Evolutionary conservation across 495 filamentous ascomycete species (phyloP).

Genomic region (Massariosphaeria phaeospora): DNA sequence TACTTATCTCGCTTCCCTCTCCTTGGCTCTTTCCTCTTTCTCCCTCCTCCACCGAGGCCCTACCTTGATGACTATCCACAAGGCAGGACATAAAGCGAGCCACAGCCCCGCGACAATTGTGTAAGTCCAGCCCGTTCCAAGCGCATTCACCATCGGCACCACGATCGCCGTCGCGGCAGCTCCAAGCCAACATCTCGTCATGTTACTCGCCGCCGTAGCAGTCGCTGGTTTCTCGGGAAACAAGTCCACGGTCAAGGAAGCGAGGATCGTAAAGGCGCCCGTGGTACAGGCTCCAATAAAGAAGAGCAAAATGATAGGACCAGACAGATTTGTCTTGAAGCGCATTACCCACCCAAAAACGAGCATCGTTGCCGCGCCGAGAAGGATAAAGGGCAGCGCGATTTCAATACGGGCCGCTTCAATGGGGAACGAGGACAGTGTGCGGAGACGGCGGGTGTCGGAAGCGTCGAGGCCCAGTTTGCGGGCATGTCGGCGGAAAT

Average conservation of each 20-base stretch:
- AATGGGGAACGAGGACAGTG: constrained; percentile 48
- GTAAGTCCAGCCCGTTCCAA: constrained; percentile 66
- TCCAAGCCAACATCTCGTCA: constrained; percentile 62
- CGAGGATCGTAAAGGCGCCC: constrained; percentile 49
- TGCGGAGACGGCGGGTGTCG: constrained; percentile 42
- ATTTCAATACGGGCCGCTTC: constrained; percentile 46
- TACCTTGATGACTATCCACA: constrained; percentile 45
- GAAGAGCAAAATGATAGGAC: constrained; percentile 51
- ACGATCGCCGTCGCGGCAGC: constrained; percentile 64
- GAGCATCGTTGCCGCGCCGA: constrained; percentile 31
- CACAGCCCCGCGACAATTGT: constrained; percentile 59
- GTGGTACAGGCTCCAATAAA: constrained; percentile 54
- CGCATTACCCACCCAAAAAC: constrained; percentile 44
- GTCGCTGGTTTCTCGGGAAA: constrained; percentile 57
- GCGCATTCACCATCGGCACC: constrained; percentile 58
- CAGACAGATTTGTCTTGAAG: constrained; percentile 26
- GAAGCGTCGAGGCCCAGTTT: constrained; percentile 35
- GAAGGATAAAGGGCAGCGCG: constrained; percentile 28
- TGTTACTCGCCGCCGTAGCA: constrained; percentile 65
- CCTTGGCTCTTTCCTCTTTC: constrained; percentile 45
- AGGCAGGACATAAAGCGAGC: constrained; percentile 48
- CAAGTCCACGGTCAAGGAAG: constrained; percentile 61
- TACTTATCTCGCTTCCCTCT: too few relatives aligned
- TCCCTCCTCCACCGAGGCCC: constrained; percentile 48
- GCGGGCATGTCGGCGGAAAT: constrained; percentile 40